Percentiles rank a stretch among this genome's conserved stretches.
These are phyloP conservation scores for Talaromyces sp. DNA, from an alignment of 2,329 filamentous ascomycete species.

Conservation along the genomic window DNA sequence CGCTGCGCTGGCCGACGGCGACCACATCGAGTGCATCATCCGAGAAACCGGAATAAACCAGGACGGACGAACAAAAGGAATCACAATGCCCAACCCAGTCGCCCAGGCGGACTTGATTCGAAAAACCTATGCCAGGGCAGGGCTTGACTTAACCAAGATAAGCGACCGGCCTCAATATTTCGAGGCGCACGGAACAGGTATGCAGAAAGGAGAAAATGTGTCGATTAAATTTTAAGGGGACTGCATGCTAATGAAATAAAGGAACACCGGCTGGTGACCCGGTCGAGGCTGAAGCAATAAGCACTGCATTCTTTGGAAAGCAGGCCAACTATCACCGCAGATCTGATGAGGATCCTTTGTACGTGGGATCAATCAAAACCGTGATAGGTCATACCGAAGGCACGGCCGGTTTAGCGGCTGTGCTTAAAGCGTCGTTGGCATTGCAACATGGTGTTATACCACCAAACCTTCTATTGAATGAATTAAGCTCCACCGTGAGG, in stretches of 20 bases:
- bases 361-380: slow-evolving; percentile 37
- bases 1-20: slow-evolving; percentile 51
- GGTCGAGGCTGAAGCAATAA: slow-evolving; percentile 26
- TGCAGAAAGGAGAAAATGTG: not conserved
- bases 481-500: slow-evolving; percentile 27
- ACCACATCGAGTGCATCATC: slow-evolving; percentile 47
- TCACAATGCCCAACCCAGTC: slow-evolving; percentile 38
- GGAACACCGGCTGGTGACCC: slow-evolving; percentile 30
- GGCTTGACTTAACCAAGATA: slow-evolving; percentile 34
- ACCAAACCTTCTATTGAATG: slow-evolving; percentile 33
- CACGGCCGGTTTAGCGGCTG: slow-evolving; percentile 33
- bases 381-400: slow-evolving; percentile 40
- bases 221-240: not conserved
- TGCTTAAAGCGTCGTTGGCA: slow-evolving; percentile 42
- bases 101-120: slow-evolving; percentile 47
- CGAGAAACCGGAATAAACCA: slow-evolving; percentile 40
- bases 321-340: slow-evolving; percentile 11
- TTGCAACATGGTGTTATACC: slow-evolving; percentile 42
- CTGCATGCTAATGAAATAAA: not conserved
- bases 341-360: slow-evolving; percentile 10
- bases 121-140: slow-evolving; percentile 41
- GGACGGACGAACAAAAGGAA: slow-evolving; percentile 39
- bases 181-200: slow-evolving; percentile 52
- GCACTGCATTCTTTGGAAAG: slow-evolving; percentile 22
- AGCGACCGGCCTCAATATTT: slow-evolving; percentile 45